These are phyloP conservation scores for Spinacia oleracea DNA, from an alignment of 179 eudicot species.

Conservation along the genomic window DNA sequence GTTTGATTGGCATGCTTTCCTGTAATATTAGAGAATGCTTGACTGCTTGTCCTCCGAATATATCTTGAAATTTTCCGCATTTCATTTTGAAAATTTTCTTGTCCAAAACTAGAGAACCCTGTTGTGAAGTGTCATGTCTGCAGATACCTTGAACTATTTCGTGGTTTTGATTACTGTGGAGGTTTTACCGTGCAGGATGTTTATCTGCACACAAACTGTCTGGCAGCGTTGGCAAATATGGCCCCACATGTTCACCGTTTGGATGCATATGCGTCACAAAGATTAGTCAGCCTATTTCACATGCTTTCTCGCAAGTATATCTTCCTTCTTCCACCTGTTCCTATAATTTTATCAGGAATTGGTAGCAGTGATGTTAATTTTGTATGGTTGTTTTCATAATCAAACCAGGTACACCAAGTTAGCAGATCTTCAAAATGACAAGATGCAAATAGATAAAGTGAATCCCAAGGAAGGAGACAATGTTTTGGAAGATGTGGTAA, in stretches of 20 bases:
- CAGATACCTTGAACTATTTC: conserved; percentile 14
- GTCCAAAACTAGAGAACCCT: background rate
- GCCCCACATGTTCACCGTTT: conserved; percentile 95
- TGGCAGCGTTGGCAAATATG: conserved; percentile 93
- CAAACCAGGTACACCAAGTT: conserved; percentile 73
- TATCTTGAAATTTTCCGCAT: background rate
- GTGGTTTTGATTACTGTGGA: conserved; percentile 6
- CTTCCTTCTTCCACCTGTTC: conserved; percentile 24
- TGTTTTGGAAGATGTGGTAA: conserved; percentile 70
- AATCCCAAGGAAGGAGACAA: conserved; percentile 53
- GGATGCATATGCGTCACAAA: conserved; percentile 88
- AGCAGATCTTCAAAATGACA: conserved; percentile 67
- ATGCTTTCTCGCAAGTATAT: conserved; percentile 89
- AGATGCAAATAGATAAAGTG: conserved; percentile 47
- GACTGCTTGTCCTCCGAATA: background rate
- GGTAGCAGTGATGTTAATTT: background rate
- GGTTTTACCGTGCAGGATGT: conserved; percentile 61
- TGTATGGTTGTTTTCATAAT: conserved; percentile 3
- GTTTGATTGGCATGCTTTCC: background rate
- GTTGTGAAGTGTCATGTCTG: background rate
- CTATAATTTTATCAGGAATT: background rate
- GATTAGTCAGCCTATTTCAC: conserved; percentile 85
- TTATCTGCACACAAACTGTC: conserved; percentile 95
- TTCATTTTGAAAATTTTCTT: background rate
- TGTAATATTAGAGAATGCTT: background rate